phyloP scores from a whole-genome alignment of 2,329 filamentous ascomycete genomes.

The Cryoendolithus antarcticus region DNA sequence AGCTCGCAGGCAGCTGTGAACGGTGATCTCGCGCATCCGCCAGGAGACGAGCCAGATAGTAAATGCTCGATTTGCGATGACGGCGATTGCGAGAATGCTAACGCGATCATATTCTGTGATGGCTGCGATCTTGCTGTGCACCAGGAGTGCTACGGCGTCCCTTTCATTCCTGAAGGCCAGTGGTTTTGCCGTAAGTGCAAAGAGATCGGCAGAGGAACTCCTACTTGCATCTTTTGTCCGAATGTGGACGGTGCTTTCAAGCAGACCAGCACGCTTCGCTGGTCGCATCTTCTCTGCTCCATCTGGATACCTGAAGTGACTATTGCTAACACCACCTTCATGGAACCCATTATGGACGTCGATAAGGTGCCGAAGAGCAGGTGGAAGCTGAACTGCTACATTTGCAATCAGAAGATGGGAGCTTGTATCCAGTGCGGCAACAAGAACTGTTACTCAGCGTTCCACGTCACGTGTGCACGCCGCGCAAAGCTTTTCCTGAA shows the following conservation, averaged over 20 bases:
- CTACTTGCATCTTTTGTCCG: conserved; percentile 95
- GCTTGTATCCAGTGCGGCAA: conserved; percentile 97
- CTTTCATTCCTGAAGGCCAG: conserved; percentile 96
- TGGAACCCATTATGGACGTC: conserved; percentile 96
- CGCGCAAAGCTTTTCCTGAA: conserved; percentile 78
- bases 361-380: conserved; percentile 92
- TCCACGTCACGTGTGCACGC: conserved; percentile 91
- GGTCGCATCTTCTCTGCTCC: conserved; percentile 90
- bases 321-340: conserved; percentile 88
- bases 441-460: conserved; percentile 92
- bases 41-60: conserved; percentile 86
- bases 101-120: conserved; percentile 97
- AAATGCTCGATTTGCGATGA: conserved; percentile 98
- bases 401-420: conserved; percentile 94
- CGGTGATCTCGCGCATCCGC: conserved; percentile 60
- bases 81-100: conserved; percentile 96
- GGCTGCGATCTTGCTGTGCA: conserved; percentile 95
- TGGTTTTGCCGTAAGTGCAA: conserved; percentile 98
- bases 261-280: conserved; percentile 90
- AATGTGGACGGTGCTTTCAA: conserved; percentile 98
- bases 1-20: conserved; percentile 93
- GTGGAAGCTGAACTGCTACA: conserved; percentile 81
- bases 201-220: conserved; percentile 80
- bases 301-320: conserved; percentile 99
- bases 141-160: conserved; percentile 97